Conservation (phyloP, 495 filamentous ascomycete genomes). For the Venustampulla echinocandica region DNA sequence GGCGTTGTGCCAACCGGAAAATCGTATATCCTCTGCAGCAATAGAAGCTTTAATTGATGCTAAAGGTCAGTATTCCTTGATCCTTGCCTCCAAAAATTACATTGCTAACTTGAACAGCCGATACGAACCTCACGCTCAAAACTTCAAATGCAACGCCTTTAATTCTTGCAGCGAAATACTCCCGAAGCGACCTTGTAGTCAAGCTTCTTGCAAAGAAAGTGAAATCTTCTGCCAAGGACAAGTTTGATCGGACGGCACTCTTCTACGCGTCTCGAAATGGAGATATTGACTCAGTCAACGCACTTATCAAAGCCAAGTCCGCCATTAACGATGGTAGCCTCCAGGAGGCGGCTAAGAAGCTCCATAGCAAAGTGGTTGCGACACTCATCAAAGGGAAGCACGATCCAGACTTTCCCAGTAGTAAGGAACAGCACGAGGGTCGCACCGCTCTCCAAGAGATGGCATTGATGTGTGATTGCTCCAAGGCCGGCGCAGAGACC, state of each 20-base stretch:
- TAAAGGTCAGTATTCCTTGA: background rate
- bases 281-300: background rate
- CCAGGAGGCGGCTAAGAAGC: constrained; percentile 1
- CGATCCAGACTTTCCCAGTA: background rate
- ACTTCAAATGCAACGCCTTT: background rate
- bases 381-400: constrained; percentile 4
- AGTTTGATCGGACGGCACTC: background rate
- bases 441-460: constrained; percentile 5
- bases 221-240: background rate
- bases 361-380: background rate
- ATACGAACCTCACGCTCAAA: background rate
- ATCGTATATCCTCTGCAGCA: background rate
- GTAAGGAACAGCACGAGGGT: background rate
- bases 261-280: constrained; percentile 7
- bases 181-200: background rate
- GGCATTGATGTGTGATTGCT: constrained; percentile 3
- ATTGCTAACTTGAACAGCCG: background rate
- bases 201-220: constrained; percentile 2
- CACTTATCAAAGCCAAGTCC: background rate
- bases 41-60: constrained; percentile 1
- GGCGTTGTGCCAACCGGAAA: background rate
- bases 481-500: too few relatives aligned
- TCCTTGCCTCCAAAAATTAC: background rate
- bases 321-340: constrained; percentile 1
- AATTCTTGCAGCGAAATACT: constrained; percentile 3